These are phyloP conservation scores for Asterionellopsis glacialis DNA, from an alignment of 108 stramenopile species.

Conservation along the genomic window DNA sequence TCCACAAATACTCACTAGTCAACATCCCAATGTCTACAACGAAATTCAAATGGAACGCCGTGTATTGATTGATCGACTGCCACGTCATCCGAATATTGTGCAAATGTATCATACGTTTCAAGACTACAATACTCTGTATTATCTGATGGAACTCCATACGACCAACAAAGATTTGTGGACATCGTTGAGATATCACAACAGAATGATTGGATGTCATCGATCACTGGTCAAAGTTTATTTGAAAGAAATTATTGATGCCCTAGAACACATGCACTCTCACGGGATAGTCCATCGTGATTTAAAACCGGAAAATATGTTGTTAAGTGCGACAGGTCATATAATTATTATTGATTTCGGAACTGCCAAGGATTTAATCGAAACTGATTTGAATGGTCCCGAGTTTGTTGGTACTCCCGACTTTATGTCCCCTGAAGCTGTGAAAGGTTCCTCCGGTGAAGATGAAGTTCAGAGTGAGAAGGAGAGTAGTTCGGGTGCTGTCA, in stretches of 20 bases:
- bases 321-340: slow-evolving; percentile 66
- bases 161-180: slow-evolving; percentile 90
- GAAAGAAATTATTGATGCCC: slow-evolving; percentile 79
- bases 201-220: slow-evolving; percentile 72
- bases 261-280: slow-evolving; percentile 85
- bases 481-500: neutral
- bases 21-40: slow-evolving; percentile 94
- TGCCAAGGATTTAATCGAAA: slow-evolving; percentile 89
- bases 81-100: slow-evolving; percentile 53
- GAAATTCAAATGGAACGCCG: slow-evolving; percentile 96
- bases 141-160: slow-evolving; percentile 87
- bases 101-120: slow-evolving; percentile 87
- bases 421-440: slow-evolving; percentile 94
- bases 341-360: slow-evolving; percentile 98
- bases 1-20: slow-evolving; percentile 19
- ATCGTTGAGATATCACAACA: slow-evolving; percentile 43
- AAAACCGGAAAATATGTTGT: slow-evolving; percentile 93
- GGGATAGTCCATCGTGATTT: slow-evolving; percentile 97
- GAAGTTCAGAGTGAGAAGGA: slow-evolving; percentile 8
- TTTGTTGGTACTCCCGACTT: slow-evolving; percentile 99
- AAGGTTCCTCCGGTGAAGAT: slow-evolving; percentile 40
- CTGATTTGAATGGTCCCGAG: slow-evolving; percentile 96
- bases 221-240: slow-evolving; percentile 75
- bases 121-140: slow-evolving; percentile 75
- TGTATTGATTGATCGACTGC: slow-evolving; percentile 67